Percentiles rank a stretch among this genome's conserved stretches.
phyloP scores from a whole-genome alignment of 768 basidiomycete genomes.

The Leccinum fibrillosum region DNA sequence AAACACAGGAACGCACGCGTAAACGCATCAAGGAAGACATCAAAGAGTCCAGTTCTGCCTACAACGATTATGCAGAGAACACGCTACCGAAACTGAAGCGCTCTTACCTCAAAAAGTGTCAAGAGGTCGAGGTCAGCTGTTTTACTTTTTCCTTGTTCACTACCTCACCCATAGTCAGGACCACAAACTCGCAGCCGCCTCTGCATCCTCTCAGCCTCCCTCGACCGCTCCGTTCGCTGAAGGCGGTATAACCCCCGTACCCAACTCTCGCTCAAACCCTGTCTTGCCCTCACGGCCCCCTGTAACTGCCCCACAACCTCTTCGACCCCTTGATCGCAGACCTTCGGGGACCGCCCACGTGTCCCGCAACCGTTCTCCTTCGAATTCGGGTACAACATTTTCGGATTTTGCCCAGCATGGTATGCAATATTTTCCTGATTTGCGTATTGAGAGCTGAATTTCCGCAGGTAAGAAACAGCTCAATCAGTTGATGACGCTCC shows the following conservation, averaged over 20 bases:
- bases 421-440: slow-evolving; percentile 6
- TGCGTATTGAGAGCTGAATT: not conserved
- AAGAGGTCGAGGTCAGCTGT: slow-evolving; percentile 73
- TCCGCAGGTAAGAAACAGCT: slow-evolving; percentile 75
- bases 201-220: slow-evolving; percentile 28
- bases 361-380: slow-evolving; percentile 71
- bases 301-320: slow-evolving; percentile 70
- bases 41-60: slow-evolving; percentile 71
- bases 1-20: slow-evolving; percentile 88
- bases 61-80: slow-evolving; percentile 78
- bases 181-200: slow-evolving; percentile 48
- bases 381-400: slow-evolving; percentile 75
- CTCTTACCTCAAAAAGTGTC: slow-evolving; percentile 78
- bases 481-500: slow-evolving; percentile 80
- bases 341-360: slow-evolving; percentile 58
- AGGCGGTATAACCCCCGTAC: slow-evolving; percentile 26
- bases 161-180: slow-evolving; percentile 45
- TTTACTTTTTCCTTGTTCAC: slow-evolving; percentile 1
- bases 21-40: slow-evolving; percentile 90
- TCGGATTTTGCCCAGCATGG: slow-evolving; percentile 88
- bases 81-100: slow-evolving; percentile 79
- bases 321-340: slow-evolving; percentile 70
- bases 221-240: slow-evolving; percentile 35
- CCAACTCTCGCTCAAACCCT: slow-evolving; percentile 43
- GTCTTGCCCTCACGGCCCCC: slow-evolving; percentile 46